Evolutionary conservation across 768 basidiomycete species (phyloP).

Genomic region (Psilocybe sp.): DNA sequence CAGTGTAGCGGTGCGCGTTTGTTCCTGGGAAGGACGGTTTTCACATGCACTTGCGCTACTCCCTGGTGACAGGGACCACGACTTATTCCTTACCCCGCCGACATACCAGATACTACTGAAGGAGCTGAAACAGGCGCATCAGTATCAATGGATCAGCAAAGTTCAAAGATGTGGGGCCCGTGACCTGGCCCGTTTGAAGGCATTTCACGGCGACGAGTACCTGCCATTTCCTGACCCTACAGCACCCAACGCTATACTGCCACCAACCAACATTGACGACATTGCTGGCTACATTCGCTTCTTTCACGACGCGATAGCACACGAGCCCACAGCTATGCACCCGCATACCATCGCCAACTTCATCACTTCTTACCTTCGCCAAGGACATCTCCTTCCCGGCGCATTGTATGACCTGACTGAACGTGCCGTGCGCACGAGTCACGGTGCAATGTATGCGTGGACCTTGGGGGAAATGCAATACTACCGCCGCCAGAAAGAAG

Average conservation of each 20-base stretch:
- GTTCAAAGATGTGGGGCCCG: too few species aligned
- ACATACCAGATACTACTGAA: too few species aligned
- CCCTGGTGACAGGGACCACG: too few species aligned
- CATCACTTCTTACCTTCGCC: constrained; percentile 31
- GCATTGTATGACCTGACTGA: constrained; percentile 24
- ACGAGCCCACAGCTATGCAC: constrained; percentile 17
- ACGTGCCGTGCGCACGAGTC: constrained; percentile 21
- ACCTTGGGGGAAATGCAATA: constrained; percentile 43
- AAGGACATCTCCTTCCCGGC: constrained; percentile 31
- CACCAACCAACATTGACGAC: constrained; percentile 21
- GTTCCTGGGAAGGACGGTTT: too few species aligned
- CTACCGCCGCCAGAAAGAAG: constrained; percentile 25
- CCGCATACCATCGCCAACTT: constrained; percentile 29
- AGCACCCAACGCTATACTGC: background rate
- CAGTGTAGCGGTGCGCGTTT: too few species aligned
- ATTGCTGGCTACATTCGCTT: constrained; percentile 19
- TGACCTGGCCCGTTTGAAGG: too few species aligned
- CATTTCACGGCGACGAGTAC: too few species aligned
- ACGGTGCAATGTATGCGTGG: constrained; percentile 22
- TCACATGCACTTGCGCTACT: too few species aligned
- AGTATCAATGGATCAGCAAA: too few species aligned
- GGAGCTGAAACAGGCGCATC: too few species aligned
- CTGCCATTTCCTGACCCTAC: too few species aligned
- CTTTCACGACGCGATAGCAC: constrained; percentile 18
- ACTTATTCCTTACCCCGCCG: too few species aligned